These are phyloP conservation scores for Trichophyton rubrum DNA, from an alignment of 2,329 filamentous ascomycete genomes.

Conservation along the genomic window DNA sequence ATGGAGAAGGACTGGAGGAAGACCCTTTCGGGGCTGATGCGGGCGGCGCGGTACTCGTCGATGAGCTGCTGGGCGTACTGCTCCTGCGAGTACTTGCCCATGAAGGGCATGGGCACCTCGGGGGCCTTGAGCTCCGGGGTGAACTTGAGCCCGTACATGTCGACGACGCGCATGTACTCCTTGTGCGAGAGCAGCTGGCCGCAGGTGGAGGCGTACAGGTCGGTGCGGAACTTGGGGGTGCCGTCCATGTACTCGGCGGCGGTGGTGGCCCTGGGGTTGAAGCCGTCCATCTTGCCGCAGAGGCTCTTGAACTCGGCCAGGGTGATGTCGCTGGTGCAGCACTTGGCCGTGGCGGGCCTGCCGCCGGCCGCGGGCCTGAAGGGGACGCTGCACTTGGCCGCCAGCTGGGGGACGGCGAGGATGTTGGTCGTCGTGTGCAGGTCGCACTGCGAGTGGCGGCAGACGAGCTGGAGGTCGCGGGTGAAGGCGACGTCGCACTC, in stretches of 20 bases:
- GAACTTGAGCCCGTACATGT: conserved; percentile 49
- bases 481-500: conserved; percentile 60
- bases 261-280: conserved; percentile 46
- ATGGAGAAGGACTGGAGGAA: conserved; percentile 56
- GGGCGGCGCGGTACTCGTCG: conserved; percentile 44
- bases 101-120: conserved; percentile 58
- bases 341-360: conserved; percentile 46
- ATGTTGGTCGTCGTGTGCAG: conserved; percentile 59
- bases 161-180: conserved; percentile 49
- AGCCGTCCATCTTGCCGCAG: conserved; percentile 59
- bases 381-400: conserved; percentile 50
- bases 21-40: conserved; percentile 43
- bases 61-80: conserved; percentile 54
- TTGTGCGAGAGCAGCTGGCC: conserved; percentile 49
- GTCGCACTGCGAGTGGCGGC: conserved; percentile 55
- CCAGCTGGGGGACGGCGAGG: conserved; percentile 47
- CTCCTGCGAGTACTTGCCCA: conserved; percentile 51
- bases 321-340: conserved; percentile 61
- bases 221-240: conserved; percentile 50
- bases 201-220: conserved; percentile 47
- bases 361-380: conserved; percentile 46
- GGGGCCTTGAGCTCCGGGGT: conserved; percentile 57
- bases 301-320: conserved; percentile 54
- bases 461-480: conserved; percentile 52
- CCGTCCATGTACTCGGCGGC: conserved; percentile 46